These are phyloP conservation scores for Mycena chlorophos DNA, from an alignment of 768 basidiomycete species.

Conservation along the genomic window DNA sequence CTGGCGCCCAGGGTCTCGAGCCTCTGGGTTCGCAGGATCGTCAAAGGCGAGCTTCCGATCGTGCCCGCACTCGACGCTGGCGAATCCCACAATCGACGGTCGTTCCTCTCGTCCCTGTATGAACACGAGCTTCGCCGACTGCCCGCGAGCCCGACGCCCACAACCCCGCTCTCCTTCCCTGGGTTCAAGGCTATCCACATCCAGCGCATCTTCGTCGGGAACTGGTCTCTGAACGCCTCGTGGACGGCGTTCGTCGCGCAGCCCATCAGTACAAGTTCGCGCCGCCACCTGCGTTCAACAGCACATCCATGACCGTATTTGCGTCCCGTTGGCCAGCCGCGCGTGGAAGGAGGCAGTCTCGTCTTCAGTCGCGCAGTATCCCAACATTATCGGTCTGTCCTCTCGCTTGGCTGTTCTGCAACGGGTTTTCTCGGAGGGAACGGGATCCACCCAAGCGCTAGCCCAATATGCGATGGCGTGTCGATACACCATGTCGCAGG, in stretches of 20 bases:
- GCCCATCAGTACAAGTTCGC: background rate
- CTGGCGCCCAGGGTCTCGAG: background rate
- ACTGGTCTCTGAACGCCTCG: background rate
- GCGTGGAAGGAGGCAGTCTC: background rate
- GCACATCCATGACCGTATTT: background rate
- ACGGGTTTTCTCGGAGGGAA: too few species aligned
- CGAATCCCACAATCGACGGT: background rate
- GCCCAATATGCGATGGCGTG: background rate
- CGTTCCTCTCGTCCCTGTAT: conserved; percentile 3
- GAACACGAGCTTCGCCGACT: background rate
- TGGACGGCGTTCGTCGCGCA: background rate
- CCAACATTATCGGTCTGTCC: too few species aligned
- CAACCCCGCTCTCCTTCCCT: background rate
- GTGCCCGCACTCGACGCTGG: conserved; percentile 5
- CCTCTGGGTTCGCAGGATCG: background rate
- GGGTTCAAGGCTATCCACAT: conserved; percentile 2
- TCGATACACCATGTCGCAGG: background rate
- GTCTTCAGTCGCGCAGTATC: background rate
- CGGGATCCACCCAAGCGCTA: background rate
- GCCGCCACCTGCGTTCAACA: background rate
- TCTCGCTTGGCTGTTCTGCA: background rate
- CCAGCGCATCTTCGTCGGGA: background rate
- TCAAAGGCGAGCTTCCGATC: background rate
- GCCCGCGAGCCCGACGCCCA: background rate
- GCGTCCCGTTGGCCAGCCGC: background rate